A percentile compares a stretch with the other conserved stretches of the same genome.
These are phyloP conservation scores for Linum usitatissimum DNA, from an alignment of 345 rosid genomes.

Conservation along the genomic window DNA sequence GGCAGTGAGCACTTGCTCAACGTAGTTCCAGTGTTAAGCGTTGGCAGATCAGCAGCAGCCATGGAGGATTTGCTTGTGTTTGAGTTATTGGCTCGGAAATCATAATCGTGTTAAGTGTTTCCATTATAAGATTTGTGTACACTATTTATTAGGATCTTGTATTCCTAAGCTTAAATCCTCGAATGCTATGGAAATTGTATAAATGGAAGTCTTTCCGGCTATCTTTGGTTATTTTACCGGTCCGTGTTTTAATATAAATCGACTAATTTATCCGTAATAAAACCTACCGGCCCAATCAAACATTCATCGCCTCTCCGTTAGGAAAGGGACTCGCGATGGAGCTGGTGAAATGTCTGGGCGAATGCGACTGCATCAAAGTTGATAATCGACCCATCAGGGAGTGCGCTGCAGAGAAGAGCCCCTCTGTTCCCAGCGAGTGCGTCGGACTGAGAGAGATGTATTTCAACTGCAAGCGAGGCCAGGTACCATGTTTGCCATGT, in stretches of 20 bases:
- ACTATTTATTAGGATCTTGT: no score
- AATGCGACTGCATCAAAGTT: constrained; percentile 72
- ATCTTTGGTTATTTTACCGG: no score
- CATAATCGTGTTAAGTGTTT: constrained; percentile 15
- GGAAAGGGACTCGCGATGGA: constrained; percentile 96
- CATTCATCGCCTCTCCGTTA: no score
- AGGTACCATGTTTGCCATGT: constrained; percentile 30
- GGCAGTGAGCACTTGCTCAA: constrained; percentile 33
- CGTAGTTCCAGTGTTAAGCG: constrained; percentile 57
- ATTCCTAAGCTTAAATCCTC: no score
- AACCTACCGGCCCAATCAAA: no score
- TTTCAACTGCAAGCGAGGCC: constrained; percentile 98
- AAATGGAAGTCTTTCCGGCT: constrained; percentile 57
- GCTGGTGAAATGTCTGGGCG: constrained; percentile 87
- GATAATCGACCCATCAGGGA: constrained; percentile 72
- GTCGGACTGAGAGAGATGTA: constrained; percentile 91
- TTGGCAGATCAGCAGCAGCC: constrained; percentile 43
- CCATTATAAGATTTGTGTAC: neutral
- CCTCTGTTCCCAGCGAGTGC: constrained; percentile 74
- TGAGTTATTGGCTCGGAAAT: constrained; percentile 54
- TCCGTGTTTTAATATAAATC: no score
- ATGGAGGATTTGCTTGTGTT: constrained; percentile 56
- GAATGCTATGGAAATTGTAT: no score
- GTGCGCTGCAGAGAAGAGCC: constrained; percentile 79
- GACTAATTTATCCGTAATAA: no score